Evolutionary conservation across 768 basidiomycete species (phyloP), one percentile per base, ranked within the genome.

Genomic region (Podaxis sp.): DNA sequence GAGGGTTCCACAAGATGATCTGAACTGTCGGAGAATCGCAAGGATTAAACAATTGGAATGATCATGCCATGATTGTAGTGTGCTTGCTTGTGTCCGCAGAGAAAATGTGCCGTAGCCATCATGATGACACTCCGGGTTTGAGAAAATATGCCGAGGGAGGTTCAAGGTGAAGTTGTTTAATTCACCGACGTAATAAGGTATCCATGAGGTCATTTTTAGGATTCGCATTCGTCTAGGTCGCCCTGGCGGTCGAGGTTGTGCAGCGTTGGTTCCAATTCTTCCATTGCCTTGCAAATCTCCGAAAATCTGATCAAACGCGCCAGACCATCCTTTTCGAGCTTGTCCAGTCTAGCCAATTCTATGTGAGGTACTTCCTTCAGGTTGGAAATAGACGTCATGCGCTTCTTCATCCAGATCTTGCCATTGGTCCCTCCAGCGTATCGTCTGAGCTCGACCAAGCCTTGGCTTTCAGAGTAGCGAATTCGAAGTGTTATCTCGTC

Each of bases 391-490:
- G 59, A 60, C 37, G 19, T 43, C 27, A 60, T 54, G 51, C 59
- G 24, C 53, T 60, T 63, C 41, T 47, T 63, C 51, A 53, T 52
- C 65, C 56, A 69, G 74, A 66, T 77, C 80, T 37, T 71, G 76
- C 80, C 80, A 79, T 66, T 33, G 11, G 25, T 17, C 80, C 78
- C 27, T 75, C 71, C 22, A 75, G 74, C 37, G 64, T 68, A 40
- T 62, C 62, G 7, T 70, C 71, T n/a, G 69, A 66, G 2, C 74
- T 57, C 64, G 71, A 71, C 58, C 68, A 71, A 2, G 77, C 75
- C 68, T 66, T 33, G 54, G 59, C 50, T 75, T 70, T 17, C 80
- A 71, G 17, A 74, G 75, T 53, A 79, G 70, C 78, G 75, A 27
- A 80, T 68, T 12, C 79, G 77, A 66, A 80, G 69, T 46, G 55